These are phyloP conservation scores for Rhexocercosporidium sp. DNA, from an alignment of 2,329 filamentous ascomycete species.

Conservation along the genomic window DNA sequence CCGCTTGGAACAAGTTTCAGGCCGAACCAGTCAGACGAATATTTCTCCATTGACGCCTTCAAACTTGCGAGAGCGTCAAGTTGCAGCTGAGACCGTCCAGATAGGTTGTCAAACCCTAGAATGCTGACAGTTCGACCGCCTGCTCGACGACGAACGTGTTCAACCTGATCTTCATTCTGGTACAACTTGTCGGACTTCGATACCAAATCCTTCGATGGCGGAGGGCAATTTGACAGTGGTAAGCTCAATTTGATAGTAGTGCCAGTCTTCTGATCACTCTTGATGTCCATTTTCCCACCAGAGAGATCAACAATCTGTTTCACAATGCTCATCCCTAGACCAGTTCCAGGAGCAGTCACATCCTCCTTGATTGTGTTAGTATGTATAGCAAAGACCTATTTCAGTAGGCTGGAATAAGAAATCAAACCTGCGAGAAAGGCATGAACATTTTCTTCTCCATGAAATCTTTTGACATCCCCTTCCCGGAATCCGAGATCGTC, in stretches of 20 bases:
- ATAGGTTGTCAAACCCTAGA: conserved; percentile 28
- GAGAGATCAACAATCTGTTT: conserved; percentile 65
- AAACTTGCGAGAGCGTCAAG: conserved; percentile 19
- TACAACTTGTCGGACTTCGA: background rate
- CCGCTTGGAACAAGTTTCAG: conserved; percentile 19
- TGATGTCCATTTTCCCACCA: conserved; percentile 62
- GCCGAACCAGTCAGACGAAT: conserved; percentile 32
- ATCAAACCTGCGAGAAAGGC: conserved; percentile 60
- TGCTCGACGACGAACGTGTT: conserved; percentile 28
- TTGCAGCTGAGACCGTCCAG: conserved; percentile 26
- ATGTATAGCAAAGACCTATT: conserved; percentile 22
- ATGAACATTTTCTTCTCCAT: conserved; percentile 61
- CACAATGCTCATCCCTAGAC: conserved; percentile 69
- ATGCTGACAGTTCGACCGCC: conserved; percentile 29
- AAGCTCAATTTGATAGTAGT: conserved; percentile 59
- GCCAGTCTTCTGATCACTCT: conserved; percentile 56
- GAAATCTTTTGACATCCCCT: conserved; percentile 67
- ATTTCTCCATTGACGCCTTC: conserved; percentile 33
- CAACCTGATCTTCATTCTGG: conserved; percentile 21
- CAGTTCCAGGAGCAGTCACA: conserved; percentile 62
- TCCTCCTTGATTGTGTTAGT: conserved; percentile 56
- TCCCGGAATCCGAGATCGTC: conserved; percentile 64
- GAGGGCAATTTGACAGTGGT: conserved; percentile 37
- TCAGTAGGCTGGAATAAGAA: conserved; percentile 41
- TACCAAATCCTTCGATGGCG: background rate